Conservation (phyloP, 805 yeast genomes). For the Pichia gijzeniarum region DNA sequence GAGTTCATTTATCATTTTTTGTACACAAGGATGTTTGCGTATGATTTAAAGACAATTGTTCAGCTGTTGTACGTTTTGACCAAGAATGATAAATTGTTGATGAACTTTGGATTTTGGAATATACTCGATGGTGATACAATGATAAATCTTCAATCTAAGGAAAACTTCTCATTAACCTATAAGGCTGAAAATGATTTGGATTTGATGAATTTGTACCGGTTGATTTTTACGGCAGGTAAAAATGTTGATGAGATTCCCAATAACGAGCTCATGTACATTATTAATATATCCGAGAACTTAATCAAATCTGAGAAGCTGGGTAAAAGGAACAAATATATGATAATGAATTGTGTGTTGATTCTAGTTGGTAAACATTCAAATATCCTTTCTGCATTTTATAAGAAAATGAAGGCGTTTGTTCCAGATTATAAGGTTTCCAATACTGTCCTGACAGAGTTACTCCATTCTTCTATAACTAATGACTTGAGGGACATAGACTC, state of each 20-base stretch:
- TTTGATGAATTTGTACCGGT: constrained; percentile 4
- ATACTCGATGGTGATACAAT: not conserved
- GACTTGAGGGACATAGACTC: constrained; percentile 11
- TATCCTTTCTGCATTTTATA: constrained; percentile 10
- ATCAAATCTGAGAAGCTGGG: not conserved
- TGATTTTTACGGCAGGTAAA: constrained; percentile 9
- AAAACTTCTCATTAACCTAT: not conserved
- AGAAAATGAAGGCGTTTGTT: constrained; percentile 4
- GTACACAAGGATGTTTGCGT: not conserved
- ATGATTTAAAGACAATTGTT: constrained; percentile 1
- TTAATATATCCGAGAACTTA: constrained; percentile 7
- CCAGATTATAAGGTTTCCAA: constrained; percentile 12
- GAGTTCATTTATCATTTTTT: constrained; percentile 6
- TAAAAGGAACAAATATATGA: constrained; percentile 3
- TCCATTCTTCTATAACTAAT: constrained; percentile 9
- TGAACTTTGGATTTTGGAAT: constrained; percentile 12
- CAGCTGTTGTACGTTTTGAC: constrained; percentile 5
- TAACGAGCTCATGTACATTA: constrained; percentile 6
- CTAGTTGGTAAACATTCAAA: constrained; percentile 11
- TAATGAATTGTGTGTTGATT: constrained; percentile 9
- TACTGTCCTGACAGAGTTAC: not conserved
- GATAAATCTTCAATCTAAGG: not conserved
- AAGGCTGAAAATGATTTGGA: not conserved
- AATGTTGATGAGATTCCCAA: not conserved
- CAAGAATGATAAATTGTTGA: not conserved